Evolutionary conservation across 148 eudicot genomes (phyloP), one percentile per base, ranked within the genome.

Genomic region (Camellia lanceoleosa): DNA sequence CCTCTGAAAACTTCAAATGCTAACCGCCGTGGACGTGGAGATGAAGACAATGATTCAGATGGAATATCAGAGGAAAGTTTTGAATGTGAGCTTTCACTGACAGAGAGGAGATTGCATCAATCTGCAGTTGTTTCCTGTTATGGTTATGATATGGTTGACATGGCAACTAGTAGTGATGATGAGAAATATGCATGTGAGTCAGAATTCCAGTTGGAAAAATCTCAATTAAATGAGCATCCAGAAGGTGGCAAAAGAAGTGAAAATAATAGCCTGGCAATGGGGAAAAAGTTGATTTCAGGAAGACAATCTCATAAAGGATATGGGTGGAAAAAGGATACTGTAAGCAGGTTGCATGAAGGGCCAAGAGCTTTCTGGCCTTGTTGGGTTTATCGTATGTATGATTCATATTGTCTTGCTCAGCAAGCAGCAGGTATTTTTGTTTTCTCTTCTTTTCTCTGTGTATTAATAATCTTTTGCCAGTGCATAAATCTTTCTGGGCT

Each of bases 321-420:
- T 56, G 81, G 82, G 23, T 56, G 78, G 83, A 82, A 82, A 67
- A 85, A 80, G 82, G 66, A 67, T 81, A 81, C 89, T 19, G 55
- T 85, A 68, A 84, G 81, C 78, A 83, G 81, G 54, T 74, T 89
- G 46, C 89, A 86, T 44, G 87, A 85, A 83, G 92, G 78, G 75
- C 82, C 94, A 64, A 90, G 88, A 80, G 95, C 99, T 66, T 96
- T 87, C 76, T 96, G 89, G 97, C 99, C 99, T 19, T 79, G 84
- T 55, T 94, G 99, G 99, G 95, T 92, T 80, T 96, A 96, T 75
- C 90, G 81, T 66, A 92, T 91, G 99, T 86, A 90, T 79, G 99
- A 96, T 84, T 93, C 98, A 14, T 94, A 83, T 80, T 82, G 81
- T 77, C 93, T 96, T 76, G 99, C 98, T 74, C 89, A 88, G 82